phyloP scores from a whole-genome alignment of 2,329 filamentous ascomycete species.

The Peltaster fructicola region DNA sequence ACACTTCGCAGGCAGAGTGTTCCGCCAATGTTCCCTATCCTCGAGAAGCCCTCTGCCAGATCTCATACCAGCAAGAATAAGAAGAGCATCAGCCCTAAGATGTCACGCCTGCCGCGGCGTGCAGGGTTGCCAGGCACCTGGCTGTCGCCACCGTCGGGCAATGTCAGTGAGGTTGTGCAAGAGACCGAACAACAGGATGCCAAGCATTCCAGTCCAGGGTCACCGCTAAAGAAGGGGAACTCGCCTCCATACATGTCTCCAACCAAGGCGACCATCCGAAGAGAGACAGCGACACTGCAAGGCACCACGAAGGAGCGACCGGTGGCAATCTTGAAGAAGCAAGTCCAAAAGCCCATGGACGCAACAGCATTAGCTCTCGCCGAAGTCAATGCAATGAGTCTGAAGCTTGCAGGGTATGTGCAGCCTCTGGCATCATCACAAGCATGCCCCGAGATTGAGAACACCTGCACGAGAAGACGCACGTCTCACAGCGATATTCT shows the following conservation, averaged over 20 bases:
- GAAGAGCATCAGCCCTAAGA: constrained; percentile 6
- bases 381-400: not conserved
- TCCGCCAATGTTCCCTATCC: constrained; percentile 1
- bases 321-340: too few relatives aligned
- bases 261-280: constrained; percentile 13
- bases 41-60: constrained; percentile 8
- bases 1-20: constrained; percentile 11
- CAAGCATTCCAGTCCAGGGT: not conserved
- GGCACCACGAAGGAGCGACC: not conserved
- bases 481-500: constrained; percentile 7
- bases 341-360: too few relatives aligned
- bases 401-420: not conserved
- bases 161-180: not conserved
- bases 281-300: not conserved
- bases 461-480: constrained; percentile 5
- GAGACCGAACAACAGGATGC: constrained; percentile 1
- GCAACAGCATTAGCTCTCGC: too few relatives aligned
- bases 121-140: constrained; percentile 13
- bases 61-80: too few relatives aligned
- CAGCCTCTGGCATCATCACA: not conserved
- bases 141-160: constrained; percentile 4
- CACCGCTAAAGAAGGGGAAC: constrained; percentile 11
- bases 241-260: constrained; percentile 19
- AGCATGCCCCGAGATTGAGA: constrained; percentile 2
- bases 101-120: constrained; percentile 12